phyloP scores from a whole-genome alignment of 2,329 filamentous ascomycete genomes.

The Mariannaea elegans region DNA sequence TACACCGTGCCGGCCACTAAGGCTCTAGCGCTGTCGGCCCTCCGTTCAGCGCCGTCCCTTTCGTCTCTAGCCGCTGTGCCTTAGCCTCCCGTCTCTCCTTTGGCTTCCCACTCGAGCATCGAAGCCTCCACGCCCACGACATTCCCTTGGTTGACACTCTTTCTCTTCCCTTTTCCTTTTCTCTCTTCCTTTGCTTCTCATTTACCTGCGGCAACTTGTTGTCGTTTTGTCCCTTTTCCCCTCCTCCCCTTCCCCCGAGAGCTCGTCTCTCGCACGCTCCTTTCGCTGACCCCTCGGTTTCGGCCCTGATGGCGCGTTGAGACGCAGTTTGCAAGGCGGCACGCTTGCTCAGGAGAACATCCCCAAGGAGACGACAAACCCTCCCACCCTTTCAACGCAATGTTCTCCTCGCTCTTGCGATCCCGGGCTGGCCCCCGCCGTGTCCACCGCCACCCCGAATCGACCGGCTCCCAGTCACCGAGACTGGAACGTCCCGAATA shows the following conservation, averaged over 20 bases:
- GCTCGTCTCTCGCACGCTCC: conserved; percentile 31
- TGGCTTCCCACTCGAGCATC: conserved; percentile 23
- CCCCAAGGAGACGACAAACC: conserved; percentile 14
- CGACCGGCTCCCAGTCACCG: conserved; percentile 44
- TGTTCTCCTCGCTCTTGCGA: conserved; percentile 50
- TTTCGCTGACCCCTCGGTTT: conserved; percentile 24
- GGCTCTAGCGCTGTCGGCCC: conserved; percentile 14
- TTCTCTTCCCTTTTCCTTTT: conserved; percentile 13
- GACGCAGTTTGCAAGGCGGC: conserved; percentile 37
- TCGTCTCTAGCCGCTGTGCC: conserved; percentile 31
- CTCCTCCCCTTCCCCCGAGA: conserved; percentile 8
- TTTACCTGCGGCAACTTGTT: neutral
- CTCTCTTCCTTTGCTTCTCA: conserved; percentile 15
- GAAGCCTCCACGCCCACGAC: conserved; percentile 37
- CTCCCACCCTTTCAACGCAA: conserved; percentile 34
- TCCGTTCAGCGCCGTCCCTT: conserved; percentile 5
- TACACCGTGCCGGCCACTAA: conserved; percentile 39
- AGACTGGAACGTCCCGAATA: conserved; percentile 41
- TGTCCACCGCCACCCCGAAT: conserved; percentile 41
- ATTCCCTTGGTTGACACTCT: conserved; percentile 22
- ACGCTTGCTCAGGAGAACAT: conserved; percentile 32
- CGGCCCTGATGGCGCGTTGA: conserved; percentile 38
- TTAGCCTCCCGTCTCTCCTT: conserved; percentile 28
- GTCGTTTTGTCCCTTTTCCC: neutral
- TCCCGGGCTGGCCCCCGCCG: conserved; percentile 46